Percentiles rank a stretch among this genome's conserved stretches.
These are phyloP conservation scores for Scortechinia acanthostroma DNA, from an alignment of 2,329 filamentous ascomycete species.

Conservation along the genomic window DNA sequence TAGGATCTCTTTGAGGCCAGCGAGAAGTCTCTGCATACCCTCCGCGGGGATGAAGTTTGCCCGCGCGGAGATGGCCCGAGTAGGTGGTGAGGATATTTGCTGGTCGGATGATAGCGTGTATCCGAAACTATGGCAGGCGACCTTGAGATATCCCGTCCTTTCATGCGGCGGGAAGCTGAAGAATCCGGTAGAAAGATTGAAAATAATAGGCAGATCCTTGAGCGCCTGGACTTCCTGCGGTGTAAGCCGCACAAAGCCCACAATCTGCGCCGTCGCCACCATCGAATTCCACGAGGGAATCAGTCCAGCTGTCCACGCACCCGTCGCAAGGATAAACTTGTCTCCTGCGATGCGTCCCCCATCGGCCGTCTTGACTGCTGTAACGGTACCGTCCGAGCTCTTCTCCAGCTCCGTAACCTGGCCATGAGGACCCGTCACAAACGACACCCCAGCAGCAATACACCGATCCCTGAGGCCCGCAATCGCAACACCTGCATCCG, in stretches of 20 bases:
- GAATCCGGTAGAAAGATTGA: slow-evolving; percentile 14
- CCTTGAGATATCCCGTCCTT: slow-evolving; percentile 13
- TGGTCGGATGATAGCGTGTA: slow-evolving; percentile 4
- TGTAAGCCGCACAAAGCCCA: slow-evolving; percentile 16
- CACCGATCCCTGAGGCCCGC: background rate
- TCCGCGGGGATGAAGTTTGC: slow-evolving; percentile 7
- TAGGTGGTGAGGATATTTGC: background rate
- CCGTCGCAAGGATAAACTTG: slow-evolving; percentile 11
- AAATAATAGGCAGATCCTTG: slow-evolving; percentile 11
- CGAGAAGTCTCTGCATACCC: slow-evolving; percentile 7
- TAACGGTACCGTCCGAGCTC: slow-evolving; percentile 4
- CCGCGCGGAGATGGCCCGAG: background rate
- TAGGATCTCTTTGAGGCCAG: slow-evolving; percentile 9
- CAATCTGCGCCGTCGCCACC: slow-evolving; percentile 8
- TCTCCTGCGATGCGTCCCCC: slow-evolving; percentile 9
- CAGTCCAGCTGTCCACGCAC: slow-evolving; percentile 12
- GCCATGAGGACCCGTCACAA: slow-evolving; percentile 3
- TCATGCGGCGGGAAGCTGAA: slow-evolving; percentile 18
- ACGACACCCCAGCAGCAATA: slow-evolving; percentile 1
- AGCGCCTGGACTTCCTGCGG: slow-evolving; percentile 14
- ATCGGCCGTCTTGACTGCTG: slow-evolving; percentile 10
- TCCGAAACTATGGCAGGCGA: slow-evolving; percentile 16
- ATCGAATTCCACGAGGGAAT: slow-evolving; percentile 10
- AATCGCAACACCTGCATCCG: slow-evolving; percentile 2
- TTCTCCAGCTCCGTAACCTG: background rate